These are phyloP conservation scores for Saccharata proteae DNA, from an alignment of 2,329 filamentous ascomycete genomes.

Conservation along the genomic window DNA sequence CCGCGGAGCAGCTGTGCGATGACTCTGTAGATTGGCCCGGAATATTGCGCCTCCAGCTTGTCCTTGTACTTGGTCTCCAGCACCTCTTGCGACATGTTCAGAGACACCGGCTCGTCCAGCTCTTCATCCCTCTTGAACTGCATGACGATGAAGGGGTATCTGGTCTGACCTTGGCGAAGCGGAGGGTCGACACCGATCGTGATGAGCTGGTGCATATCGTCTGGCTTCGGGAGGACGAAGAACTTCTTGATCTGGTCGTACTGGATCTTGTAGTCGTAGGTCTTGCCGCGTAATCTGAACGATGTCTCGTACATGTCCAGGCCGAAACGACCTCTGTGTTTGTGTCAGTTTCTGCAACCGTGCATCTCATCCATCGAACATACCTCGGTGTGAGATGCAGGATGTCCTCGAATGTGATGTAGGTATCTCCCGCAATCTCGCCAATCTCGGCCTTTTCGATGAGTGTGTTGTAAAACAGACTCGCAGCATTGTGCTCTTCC, in stretches of 20 bases:
- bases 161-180: slow-evolving; percentile 88
- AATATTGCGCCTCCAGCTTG: slow-evolving; percentile 79
- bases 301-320: slow-evolving; percentile 99
- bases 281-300: slow-evolving; percentile 94
- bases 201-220: slow-evolving; percentile 90
- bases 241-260: slow-evolving; percentile 98
- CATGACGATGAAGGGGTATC: slow-evolving; percentile 98
- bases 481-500: slow-evolving; percentile 89
- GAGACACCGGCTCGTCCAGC: slow-evolving; percentile 48
- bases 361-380: slow-evolving; percentile 12
- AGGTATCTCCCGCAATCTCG: slow-evolving; percentile 96
- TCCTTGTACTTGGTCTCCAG: slow-evolving; percentile 79
- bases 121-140: slow-evolving; percentile 98
- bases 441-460: slow-evolving; percentile 99
- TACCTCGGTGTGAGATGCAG: slow-evolving; percentile 91
- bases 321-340: slow-evolving; percentile 83
- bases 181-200: slow-evolving; percentile 91
- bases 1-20: slow-evolving; percentile 93
- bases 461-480: slow-evolving; percentile 93
- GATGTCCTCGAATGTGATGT: slow-evolving; percentile 92
- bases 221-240: slow-evolving; percentile 96
- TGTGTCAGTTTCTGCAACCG: slow-evolving; percentile 19
- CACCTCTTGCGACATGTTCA: slow-evolving; percentile 89
- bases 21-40: slow-evolving; percentile 85
- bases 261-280: slow-evolving; percentile 99